phyloP scores from a whole-genome alignment of 345 rosid species.

The Aquilaria sinensis region DNA sequence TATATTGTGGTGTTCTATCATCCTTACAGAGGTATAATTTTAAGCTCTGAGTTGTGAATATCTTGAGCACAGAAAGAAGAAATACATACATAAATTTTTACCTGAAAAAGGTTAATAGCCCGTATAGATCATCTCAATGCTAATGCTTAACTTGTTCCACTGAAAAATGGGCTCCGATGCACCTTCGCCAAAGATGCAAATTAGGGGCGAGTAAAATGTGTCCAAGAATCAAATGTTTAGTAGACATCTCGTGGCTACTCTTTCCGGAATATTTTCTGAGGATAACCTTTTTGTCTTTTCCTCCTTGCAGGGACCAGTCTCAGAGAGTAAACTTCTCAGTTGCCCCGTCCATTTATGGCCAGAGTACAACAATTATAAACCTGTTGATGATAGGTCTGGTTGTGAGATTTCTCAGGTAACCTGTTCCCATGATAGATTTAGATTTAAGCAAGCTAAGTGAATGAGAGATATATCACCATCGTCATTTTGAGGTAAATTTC shows the following conservation, averaged over 20 bases:
- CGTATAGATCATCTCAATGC: not conserved
- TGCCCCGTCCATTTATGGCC: conserved; percentile 19
- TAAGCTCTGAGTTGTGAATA: not conserved
- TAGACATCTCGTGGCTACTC: too few species aligned
- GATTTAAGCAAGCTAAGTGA: too few species aligned
- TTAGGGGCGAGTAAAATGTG: too few species aligned
- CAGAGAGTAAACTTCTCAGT: conserved; percentile 59
- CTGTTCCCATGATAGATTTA: too few species aligned
- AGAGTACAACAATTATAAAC: conserved; percentile 27
- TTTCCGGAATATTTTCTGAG: too few species aligned
- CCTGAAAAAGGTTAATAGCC: not conserved
- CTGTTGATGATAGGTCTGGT: conserved; percentile 23
- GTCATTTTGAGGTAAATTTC: too few species aligned
- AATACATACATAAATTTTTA: not conserved
- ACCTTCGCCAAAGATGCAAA: too few species aligned
- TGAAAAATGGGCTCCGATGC: too few species aligned
- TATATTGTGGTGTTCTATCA: conserved; percentile 78
- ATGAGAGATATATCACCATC: too few species aligned
- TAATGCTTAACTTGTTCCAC: not conserved
- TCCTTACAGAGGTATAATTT: conserved; percentile 69
- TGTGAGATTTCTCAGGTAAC: conserved; percentile 25
- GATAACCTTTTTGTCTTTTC: not conserved
- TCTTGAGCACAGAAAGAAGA: too few species aligned
- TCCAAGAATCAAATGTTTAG: too few species aligned
- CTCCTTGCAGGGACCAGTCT: conserved; percentile 64